phyloP scores from a whole-genome alignment of 306 rosid species.

The Trifolium fragiferum region DNA sequence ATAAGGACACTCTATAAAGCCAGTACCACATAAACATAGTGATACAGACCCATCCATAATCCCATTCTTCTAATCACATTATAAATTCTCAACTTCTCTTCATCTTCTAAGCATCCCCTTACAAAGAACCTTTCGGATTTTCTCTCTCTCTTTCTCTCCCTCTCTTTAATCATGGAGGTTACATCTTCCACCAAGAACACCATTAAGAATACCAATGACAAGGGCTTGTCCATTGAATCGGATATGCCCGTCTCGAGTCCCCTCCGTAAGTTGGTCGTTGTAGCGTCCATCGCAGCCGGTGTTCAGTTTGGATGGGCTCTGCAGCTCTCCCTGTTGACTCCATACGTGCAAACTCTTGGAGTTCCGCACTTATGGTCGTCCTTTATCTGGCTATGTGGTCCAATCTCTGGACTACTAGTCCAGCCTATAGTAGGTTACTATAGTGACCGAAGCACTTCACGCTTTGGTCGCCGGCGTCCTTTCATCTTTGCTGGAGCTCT shows the following conservation, averaged over 20 bases:
- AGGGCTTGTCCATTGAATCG: slow-evolving; percentile 30
- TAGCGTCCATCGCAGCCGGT: slow-evolving; percentile 77
- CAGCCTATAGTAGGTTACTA: slow-evolving; percentile 78
- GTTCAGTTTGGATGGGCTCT: slow-evolving; percentile 92
- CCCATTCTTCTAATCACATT: slow-evolving; percentile 17
- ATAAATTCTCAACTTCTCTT: neutral
- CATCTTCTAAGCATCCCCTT: neutral
- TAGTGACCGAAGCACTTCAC: slow-evolving; percentile 72
- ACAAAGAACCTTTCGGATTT: neutral
- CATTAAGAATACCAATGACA: neutral
- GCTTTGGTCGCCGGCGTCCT: slow-evolving; percentile 84
- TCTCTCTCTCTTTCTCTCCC: neutral
- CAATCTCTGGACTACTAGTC: slow-evolving; percentile 73
- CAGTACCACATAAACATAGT: neutral
- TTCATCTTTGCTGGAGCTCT: slow-evolving; percentile 55
- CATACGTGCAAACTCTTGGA: slow-evolving; percentile 73
- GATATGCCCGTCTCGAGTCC: slow-evolving; percentile 36
- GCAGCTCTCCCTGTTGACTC: slow-evolving; percentile 72
- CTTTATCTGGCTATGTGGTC: slow-evolving; percentile 86
- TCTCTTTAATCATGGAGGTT: neutral
- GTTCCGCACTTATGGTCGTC: slow-evolving; percentile 73
- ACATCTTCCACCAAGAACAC: neutral
- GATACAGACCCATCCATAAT: slow-evolving; percentile 12
- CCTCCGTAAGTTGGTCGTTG: slow-evolving; percentile 41
- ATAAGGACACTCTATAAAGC: neutral